Base-by-base conservation (phyloP, 2,329 filamentous ascomycete species). In the Fusarium brevicatenulatum region DNA sequence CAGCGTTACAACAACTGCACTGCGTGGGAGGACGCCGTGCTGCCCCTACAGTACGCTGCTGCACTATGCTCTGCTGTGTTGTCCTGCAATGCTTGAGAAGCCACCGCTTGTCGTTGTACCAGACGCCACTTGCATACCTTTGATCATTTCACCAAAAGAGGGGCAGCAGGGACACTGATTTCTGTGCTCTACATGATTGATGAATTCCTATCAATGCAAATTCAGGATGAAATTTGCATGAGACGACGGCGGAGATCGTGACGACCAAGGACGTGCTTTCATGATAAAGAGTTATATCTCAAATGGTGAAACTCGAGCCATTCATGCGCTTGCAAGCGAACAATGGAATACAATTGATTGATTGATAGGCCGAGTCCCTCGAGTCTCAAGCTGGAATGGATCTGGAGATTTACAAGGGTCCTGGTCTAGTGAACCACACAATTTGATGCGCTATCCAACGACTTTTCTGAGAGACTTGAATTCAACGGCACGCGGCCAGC, bases 401-500 rank as follows among this genome's bases (percentile, higher is more conserved):
- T 62, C 67, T 67, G 73, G 67, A 73, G 67, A 76, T 75, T 76
- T 72, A 60, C 75, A 63, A 64, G 75, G 73, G 72, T 60, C 65
- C 67, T 47, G 53, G 68, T 63, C 69, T 62, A 75, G 69, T 62
- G 69, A 63, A 60, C 70, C 73, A 76, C 73, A 63, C 70, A 59
- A 53, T 61, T 66, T 68, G 66, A 67, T 72, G 69, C 72, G 70
- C 70, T 52, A 60, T 70, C 74, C 73, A 77, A 73, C 75, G 64
- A 76, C 55, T 69, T 76, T 64, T 57, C 66, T 61, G 57, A 62
- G 57, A 62, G 60, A 71, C 57, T 72, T 67, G 63, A 69, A 66
- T 69, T 60, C 44, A 72, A 74, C 64, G 71, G 76, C 76, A 78
- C 76, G 76, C 71, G 76, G 76, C 65, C 76, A 77, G 58, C 57